Conservation (phyloP, 2,329 filamentous ascomycete genomes). For the Clarireedia paspali region DNA sequence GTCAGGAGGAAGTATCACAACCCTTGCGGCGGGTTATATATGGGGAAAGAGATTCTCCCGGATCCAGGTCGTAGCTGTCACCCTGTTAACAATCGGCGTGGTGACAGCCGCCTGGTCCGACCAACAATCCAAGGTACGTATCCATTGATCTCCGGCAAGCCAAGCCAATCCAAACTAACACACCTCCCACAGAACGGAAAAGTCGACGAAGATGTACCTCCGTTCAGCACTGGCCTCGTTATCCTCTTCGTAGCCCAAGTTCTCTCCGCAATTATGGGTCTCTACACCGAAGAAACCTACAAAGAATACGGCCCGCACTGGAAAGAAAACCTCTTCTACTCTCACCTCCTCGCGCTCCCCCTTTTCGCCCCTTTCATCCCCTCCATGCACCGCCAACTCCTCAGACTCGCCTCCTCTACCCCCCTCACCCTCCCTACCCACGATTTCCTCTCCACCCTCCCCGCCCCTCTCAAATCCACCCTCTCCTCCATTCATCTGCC, state of each 20-base stretch:
- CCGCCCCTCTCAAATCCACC: constrained; percentile 32
- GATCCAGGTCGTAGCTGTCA: constrained; percentile 73
- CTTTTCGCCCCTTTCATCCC: constrained; percentile 67
- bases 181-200: constrained; percentile 16
- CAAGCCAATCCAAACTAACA: constrained; percentile 12
- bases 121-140: constrained; percentile 65
- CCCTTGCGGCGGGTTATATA: constrained; percentile 81
- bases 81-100: constrained; percentile 78
- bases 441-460: constrained; percentile 27
- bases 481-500: constrained; percentile 42
- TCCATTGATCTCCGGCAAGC: background rate
- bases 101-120: constrained; percentile 86
- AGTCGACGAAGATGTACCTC: constrained; percentile 31
- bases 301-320: constrained; percentile 78
- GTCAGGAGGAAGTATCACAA: constrained; percentile 92
- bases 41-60: constrained; percentile 79
- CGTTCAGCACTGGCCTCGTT: constrained; percentile 62
- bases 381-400: constrained; percentile 56
- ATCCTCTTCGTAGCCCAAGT: constrained; percentile 85
- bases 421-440: constrained; percentile 41
- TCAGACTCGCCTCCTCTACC: constrained; percentile 54
- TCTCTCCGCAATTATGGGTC: constrained; percentile 86
- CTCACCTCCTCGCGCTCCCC: constrained; percentile 66
- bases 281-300: constrained; percentile 92
- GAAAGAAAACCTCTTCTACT: constrained; percentile 96